A percentile compares a stretch with the other conserved stretches of the same genome.
phyloP scores from a whole-genome alignment of 495 filamentous ascomycete genomes.

The Aspergillus heteromorphus region DNA sequence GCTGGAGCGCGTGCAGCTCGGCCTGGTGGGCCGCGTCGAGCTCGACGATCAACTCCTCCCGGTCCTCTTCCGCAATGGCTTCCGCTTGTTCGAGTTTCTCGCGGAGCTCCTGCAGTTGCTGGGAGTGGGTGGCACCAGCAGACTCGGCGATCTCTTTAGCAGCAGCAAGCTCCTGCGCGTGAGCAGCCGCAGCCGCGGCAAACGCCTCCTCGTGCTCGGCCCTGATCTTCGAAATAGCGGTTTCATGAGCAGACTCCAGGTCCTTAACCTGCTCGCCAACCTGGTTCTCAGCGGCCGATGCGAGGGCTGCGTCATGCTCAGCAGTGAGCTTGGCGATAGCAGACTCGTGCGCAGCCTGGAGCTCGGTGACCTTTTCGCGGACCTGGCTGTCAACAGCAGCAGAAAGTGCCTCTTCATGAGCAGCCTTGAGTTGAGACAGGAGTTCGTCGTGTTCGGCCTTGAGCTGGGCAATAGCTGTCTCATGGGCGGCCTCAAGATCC shows the following conservation, averaged over 20 bases:
- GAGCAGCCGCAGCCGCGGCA: conserved; percentile 24
- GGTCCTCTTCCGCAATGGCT: conserved; percentile 26
- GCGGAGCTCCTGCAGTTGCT: conserved; percentile 37
- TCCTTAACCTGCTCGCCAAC: conserved; percentile 26
- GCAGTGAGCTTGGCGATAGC: not conserved
- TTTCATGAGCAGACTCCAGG: conserved; percentile 34
- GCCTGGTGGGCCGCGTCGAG: conserved; percentile 34
- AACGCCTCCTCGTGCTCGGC: conserved; percentile 33
- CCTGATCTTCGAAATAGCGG: conserved; percentile 29
- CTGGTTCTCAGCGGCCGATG: conserved; percentile 15
- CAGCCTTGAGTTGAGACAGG: not conserved
- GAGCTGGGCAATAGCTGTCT: not conserved
- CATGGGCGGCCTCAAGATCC: not conserved
- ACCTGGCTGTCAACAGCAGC: not conserved
- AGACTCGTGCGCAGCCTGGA: not conserved
- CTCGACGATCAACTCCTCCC: conserved; percentile 28
- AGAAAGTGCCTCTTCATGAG: not conserved
- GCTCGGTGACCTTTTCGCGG: not conserved
- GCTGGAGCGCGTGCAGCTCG: conserved; percentile 29
- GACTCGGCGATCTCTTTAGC: conserved; percentile 33
- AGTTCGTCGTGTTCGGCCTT: not conserved
- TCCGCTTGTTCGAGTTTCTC: conserved; percentile 36
- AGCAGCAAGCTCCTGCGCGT: conserved; percentile 32
- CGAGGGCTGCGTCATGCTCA: not conserved
- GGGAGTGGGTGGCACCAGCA: conserved; percentile 25